phyloP scores from a whole-genome alignment of 2,329 filamentous ascomycete species.

The Cryphonectria nitschkei region DNA sequence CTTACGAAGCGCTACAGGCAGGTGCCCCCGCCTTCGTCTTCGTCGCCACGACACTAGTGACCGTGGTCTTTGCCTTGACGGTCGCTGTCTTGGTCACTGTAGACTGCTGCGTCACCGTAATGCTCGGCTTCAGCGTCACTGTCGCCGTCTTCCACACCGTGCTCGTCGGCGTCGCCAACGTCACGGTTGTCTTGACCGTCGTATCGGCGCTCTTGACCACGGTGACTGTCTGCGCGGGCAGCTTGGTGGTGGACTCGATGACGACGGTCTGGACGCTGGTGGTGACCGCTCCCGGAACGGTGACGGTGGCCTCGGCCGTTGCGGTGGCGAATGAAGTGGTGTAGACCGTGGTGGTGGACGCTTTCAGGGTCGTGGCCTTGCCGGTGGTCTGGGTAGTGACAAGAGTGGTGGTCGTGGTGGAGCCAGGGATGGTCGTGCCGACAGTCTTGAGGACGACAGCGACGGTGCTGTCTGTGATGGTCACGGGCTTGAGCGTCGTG shows the following conservation, averaged over 20 bases:
- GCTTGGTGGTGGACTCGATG: slow-evolving; percentile 2
- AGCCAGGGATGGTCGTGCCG: slow-evolving; percentile 9
- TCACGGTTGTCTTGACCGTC: slow-evolving; percentile 16
- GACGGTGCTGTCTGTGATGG: neutral
- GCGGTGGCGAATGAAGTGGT: slow-evolving; percentile 19
- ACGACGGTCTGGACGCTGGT: neutral
- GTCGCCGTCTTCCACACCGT: slow-evolving; percentile 12
- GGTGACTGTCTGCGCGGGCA: slow-evolving; percentile 13
- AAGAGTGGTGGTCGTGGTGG: slow-evolving; percentile 14
- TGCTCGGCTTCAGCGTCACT: neutral
- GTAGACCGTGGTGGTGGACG: slow-evolving; percentile 28
- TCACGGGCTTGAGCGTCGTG: slow-evolving; percentile 14
- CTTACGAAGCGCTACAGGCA: neutral
- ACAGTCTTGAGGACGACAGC: slow-evolving; percentile 5
- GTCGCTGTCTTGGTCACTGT: slow-evolving; percentile 8
- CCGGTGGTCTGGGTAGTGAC: slow-evolving; percentile 25
- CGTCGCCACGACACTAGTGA: neutral
- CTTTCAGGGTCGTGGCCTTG: slow-evolving; percentile 34
- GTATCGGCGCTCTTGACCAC: slow-evolving; percentile 13
- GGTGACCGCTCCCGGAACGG: slow-evolving; percentile 5
- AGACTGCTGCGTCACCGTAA: neutral
- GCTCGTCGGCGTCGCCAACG: slow-evolving; percentile 4
- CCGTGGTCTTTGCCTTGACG: neutral
- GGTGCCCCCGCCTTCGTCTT: neutral
- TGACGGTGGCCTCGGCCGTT: slow-evolving; percentile 14